phyloP scores from a whole-genome alignment of 345 rosid species.

The Mallotus nudiflorus region DNA sequence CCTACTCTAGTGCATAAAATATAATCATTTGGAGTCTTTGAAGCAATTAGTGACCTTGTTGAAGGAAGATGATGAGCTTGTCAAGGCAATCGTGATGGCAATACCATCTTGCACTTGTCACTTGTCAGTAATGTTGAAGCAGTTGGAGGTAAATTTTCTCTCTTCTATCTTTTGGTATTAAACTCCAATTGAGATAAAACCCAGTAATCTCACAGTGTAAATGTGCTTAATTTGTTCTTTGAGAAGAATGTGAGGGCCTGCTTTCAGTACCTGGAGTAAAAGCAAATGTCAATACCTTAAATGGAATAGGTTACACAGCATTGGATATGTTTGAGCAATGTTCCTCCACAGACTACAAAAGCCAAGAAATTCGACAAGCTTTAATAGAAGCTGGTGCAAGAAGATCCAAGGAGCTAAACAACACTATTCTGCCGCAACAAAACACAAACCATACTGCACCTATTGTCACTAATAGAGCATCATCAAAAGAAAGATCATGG shows the following conservation, averaged over 20 bases:
- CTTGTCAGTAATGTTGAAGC: no score
- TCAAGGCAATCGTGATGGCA: neutral
- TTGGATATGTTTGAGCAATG: neutral
- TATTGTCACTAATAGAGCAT: neutral
- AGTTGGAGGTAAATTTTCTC: no score
- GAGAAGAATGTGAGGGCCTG: neutral
- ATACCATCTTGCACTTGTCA: no score
- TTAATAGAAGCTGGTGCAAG: no score
- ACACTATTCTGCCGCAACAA: neutral
- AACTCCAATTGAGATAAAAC: no score
- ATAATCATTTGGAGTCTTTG: neutral
- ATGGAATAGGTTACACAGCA: neutral
- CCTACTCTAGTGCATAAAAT: neutral
- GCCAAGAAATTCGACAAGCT: neutral
- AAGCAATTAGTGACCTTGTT: neutral
- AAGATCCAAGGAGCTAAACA: neutral
- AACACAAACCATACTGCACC: no score
- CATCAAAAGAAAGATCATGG: neutral
- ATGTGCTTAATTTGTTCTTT: neutral
- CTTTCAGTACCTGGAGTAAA: neutral
- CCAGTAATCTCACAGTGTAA: no score
- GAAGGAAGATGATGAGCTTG: neutral
- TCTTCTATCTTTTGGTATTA: no score
- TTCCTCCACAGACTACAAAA: no score
- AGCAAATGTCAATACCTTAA: neutral